Base-by-base conservation (phyloP, 768 basidiomycete species). In the Xerocomellus amylosporus region DNA sequence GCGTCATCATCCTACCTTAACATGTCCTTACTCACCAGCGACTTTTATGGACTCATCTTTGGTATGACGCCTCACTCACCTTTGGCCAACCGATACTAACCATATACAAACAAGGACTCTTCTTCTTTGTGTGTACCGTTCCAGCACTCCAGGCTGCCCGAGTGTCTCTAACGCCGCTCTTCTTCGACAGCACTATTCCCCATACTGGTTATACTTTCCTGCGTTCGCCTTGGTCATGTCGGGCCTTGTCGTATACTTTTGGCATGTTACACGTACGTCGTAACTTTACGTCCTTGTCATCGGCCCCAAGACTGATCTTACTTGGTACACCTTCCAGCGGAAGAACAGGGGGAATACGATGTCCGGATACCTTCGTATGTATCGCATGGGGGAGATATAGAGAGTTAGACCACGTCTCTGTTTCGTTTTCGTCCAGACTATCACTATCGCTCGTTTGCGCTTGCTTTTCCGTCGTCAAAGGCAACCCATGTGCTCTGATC, bases 131-230 rank as follows among this genome's bases (percentile, higher is more conserved):
- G 63, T 51, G 75, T 69, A 37, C 30, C n/a, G 2, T 40, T 17
- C 15, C 26, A 4, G 9, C 9, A 24, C 10, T 10, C 24, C 10
- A 10, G 5, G 37, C 17, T 9, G 14, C 15, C 6, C 45, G 26
- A 13, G 9, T 19, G 5, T 2, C 15, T 36, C 52, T 60, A 20
- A 62, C 28, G 4, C 28, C 19, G 8, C 46, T 34, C 14, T 42
- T 24, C 42, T 31, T 43, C 26, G 51, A 51, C 59, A 93, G 90
- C 87, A 90, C 61, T 93, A 87, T 72, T 70, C 73, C 41, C 91
- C 92, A 15, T 93, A 83, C 73, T 94, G 91, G 90, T 75, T 94
- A 8, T 93, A 94, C 76, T 94, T 94, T 73, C 74, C 86, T 53
- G 81, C 92, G 1, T 94, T 88, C 63, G 79, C 69, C 0, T 75